phyloP scores from a whole-genome alignment of 345 rosid species.

The Adansonia digitata region DNA sequence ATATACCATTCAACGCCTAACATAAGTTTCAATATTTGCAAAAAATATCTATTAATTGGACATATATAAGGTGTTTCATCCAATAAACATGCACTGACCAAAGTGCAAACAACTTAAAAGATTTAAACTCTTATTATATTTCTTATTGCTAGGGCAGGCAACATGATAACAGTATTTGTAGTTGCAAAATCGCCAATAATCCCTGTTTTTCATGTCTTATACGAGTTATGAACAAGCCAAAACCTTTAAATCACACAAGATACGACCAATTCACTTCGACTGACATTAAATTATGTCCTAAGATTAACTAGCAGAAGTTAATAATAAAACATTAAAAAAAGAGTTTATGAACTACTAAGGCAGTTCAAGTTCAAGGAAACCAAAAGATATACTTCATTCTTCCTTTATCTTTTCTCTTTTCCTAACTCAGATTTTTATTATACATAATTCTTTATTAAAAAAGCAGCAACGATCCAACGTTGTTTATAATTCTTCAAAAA shows the following conservation, averaged over 20 bases:
- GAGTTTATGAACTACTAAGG: background rate
- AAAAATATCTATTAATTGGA: too few species aligned
- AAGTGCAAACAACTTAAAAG: background rate
- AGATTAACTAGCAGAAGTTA: too few species aligned
- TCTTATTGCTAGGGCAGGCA: background rate
- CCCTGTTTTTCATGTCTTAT: too few species aligned
- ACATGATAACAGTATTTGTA: background rate
- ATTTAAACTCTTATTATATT: background rate
- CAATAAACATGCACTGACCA: background rate
- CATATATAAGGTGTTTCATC: background rate
- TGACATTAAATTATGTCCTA: too few species aligned
- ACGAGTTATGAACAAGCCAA: background rate
- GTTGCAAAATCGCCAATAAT: background rate
- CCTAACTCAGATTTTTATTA: background rate
- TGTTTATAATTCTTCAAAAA: background rate
- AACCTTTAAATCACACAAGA: background rate
- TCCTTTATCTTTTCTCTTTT: background rate
- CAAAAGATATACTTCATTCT: background rate
- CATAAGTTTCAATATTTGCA: too few species aligned
- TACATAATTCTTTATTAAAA: background rate
- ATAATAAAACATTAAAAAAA: too few species aligned
- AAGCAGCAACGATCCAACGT: background rate
- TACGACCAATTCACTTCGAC: too few species aligned
- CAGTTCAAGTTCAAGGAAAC: background rate
- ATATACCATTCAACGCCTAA: too few species aligned